phyloP scores from a whole-genome alignment of 2,329 filamentous ascomycete species.

The Xylaria sp. region DNA sequence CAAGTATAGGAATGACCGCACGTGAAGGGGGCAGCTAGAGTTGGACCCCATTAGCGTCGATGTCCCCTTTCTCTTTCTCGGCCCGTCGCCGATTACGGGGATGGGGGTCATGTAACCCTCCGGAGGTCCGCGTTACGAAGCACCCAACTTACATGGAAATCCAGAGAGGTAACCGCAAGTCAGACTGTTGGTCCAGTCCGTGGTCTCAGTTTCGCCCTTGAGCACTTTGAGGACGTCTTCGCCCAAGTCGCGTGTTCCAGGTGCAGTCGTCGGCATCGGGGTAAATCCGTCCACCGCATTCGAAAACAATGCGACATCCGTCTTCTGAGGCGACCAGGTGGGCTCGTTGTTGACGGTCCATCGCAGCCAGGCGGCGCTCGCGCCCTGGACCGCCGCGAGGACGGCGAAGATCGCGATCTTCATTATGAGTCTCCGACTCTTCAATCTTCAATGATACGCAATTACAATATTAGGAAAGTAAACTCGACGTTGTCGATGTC shows the following conservation, averaged over 20 bases:
- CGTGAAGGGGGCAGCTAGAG: constrained; percentile 24
- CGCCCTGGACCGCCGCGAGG: constrained; percentile 16
- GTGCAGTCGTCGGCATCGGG: constrained; percentile 26
- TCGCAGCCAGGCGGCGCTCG: constrained; percentile 23
- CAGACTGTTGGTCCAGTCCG: constrained; percentile 25
- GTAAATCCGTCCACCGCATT: constrained; percentile 21
- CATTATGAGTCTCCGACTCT: constrained; percentile 12
- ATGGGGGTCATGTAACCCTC: neutral
- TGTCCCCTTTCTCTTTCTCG: neutral
- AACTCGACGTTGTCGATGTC: too few species aligned
- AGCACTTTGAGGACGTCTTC: constrained; percentile 22
- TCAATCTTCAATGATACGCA: too few species aligned
- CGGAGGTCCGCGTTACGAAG: neutral
- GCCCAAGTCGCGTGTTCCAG: constrained; percentile 16
- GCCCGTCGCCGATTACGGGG: neutral
- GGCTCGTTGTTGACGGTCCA: constrained; percentile 22
- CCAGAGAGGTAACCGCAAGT: constrained; percentile 31
- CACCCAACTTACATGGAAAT: constrained; percentile 27
- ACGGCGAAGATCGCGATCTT: constrained; percentile 12
- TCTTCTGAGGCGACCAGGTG: constrained; percentile 22
- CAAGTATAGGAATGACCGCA: constrained; percentile 24
- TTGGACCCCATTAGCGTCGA: neutral
- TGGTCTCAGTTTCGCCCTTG: constrained; percentile 10
- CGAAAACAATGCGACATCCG: constrained; percentile 1
- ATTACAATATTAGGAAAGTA: too few species aligned